Percentiles rank a stretch among this genome's conserved stretches.
These are phyloP conservation scores for Aeminium ludgeri DNA, from an alignment of 495 filamentous ascomycete species.

Conservation along the genomic window DNA sequence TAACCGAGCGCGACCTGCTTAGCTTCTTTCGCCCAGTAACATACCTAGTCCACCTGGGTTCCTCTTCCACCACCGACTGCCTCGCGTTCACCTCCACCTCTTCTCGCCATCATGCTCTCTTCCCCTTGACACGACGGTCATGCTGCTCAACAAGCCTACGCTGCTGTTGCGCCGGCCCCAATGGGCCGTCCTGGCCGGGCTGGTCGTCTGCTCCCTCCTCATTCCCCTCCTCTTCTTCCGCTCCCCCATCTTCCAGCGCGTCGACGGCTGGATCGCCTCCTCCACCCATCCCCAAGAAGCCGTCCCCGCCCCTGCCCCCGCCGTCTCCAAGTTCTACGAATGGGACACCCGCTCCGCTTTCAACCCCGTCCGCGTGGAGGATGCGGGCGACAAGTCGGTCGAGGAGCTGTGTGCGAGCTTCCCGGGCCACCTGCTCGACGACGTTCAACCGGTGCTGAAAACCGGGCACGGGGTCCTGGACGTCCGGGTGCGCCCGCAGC, in stretches of 20 bases:
- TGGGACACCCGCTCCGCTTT: conserved; percentile 1
- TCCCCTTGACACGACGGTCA: too few relatives aligned
- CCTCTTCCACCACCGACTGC: too few relatives aligned
- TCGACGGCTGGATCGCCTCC: not conserved
- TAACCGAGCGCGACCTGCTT: too few relatives aligned
- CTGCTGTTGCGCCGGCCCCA: too few relatives aligned
- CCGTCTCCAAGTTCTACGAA: not conserved
- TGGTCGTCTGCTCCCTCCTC: too few relatives aligned
- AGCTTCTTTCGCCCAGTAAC: too few relatives aligned
- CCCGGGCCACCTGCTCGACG: conserved; percentile 2
- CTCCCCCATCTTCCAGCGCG: not conserved
- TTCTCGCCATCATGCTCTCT: too few relatives aligned
- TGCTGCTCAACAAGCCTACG: too few relatives aligned
- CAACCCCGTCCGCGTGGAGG: not conserved
- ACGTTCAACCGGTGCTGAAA: conserved; percentile 6
- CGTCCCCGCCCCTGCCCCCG: not conserved
- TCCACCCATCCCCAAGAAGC: not conserved
- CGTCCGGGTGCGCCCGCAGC: not conserved
- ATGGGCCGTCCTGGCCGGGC: too few relatives aligned
- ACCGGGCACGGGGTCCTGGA: conserved; percentile 3
- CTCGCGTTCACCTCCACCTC: too few relatives aligned
- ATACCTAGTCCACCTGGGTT: too few relatives aligned
- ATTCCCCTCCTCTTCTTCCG: too few relatives aligned
- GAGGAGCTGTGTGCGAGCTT: not conserved
- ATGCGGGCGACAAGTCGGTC: not conserved